These are phyloP conservation scores for Phytophthora ohioensis DNA, from an alignment of 352 stramenopile species.

Conservation along the genomic window DNA sequence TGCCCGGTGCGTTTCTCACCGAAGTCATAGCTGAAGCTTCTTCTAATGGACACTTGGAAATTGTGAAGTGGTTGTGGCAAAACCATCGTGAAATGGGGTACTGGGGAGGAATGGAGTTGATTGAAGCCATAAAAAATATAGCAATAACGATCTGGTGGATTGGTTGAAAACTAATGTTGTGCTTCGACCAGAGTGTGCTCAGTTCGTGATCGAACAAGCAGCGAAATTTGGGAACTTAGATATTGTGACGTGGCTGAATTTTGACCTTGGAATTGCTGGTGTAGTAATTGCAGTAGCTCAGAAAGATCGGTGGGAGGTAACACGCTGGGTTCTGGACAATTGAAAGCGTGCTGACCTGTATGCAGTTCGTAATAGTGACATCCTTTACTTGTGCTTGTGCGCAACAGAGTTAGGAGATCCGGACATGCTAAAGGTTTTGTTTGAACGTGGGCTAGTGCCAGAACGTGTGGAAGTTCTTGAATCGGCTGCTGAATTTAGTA, in stretches of 20 bases:
- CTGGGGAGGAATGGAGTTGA: conserved; percentile 24
- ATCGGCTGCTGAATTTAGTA: not conserved
- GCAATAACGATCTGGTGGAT: conserved; percentile 21
- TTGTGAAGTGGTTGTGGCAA: conserved; percentile 22
- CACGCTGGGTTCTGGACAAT: not conserved
- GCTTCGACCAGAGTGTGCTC: no score
- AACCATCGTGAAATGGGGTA: conserved; percentile 6
- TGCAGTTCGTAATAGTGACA: not conserved
- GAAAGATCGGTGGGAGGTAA: not conserved
- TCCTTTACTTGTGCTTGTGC: not conserved
- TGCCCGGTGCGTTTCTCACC: not conserved
- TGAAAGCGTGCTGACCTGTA: not conserved
- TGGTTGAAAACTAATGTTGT: not conserved
- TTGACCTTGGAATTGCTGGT: not conserved
- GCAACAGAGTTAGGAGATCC: not conserved
- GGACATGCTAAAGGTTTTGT: not conserved
- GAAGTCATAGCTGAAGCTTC: conserved; percentile 12
- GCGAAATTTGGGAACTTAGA: no score
- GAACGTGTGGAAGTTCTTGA: not conserved
- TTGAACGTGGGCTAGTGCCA: not conserved
- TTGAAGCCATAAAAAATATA: conserved; percentile 13
- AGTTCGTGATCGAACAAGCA: no score
- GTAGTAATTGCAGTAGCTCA: not conserved
- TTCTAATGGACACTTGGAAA: conserved; percentile 16
- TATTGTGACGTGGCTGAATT: not conserved